Conservation (phyloP, 768 basidiomycete species). For the Boletus fagicola region DNA sequence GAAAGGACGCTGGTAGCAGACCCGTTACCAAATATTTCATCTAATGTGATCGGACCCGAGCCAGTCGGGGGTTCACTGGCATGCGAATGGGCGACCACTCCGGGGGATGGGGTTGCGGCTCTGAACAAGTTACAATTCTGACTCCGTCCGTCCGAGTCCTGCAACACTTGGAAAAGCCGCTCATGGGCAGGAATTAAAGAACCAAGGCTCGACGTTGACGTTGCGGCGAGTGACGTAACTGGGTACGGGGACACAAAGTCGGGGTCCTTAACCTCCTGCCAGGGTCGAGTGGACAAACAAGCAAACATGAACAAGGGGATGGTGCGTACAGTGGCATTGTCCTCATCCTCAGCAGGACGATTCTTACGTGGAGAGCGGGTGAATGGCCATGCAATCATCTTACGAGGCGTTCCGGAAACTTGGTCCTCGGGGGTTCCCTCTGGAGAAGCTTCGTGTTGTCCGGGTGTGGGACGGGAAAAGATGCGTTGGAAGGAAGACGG, state of each 20-base stretch:
- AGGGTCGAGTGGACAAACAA: constrained; percentile 5
- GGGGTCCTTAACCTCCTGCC: constrained; percentile 10
- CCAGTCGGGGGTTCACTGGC: not conserved
- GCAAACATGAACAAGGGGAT: not conserved
- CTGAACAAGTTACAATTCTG: not conserved
- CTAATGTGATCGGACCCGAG: constrained; percentile 1
- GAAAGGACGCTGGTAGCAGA: constrained; percentile 5
- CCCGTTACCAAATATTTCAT: constrained; percentile 9
- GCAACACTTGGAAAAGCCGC: constrained; percentile 22
- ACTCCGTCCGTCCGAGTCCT: constrained; percentile 10
- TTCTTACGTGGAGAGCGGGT: constrained; percentile 25
- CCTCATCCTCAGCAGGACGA: constrained; percentile 11
- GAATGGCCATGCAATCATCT: constrained; percentile 31
- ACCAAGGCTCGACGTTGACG: constrained; percentile 32
- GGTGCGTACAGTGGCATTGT: constrained; percentile 13
- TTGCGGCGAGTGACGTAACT: constrained; percentile 18
- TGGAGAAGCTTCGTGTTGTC: constrained; percentile 2
- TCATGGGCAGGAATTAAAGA: constrained; percentile 29
- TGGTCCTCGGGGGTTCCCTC: constrained; percentile 12
- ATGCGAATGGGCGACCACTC: not conserved
- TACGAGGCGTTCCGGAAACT: constrained; percentile 22
- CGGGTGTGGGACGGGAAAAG: constrained; percentile 27
- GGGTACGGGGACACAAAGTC: constrained; percentile 11
- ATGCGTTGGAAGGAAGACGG: constrained; percentile 30
- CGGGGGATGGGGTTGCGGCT: constrained; percentile 7